Percentiles rank a stretch among this genome's conserved stretches.
Evolutionary conservation across 108 stramenopile species (phyloP).

Genomic region (Skeletonema grethae): DNA sequence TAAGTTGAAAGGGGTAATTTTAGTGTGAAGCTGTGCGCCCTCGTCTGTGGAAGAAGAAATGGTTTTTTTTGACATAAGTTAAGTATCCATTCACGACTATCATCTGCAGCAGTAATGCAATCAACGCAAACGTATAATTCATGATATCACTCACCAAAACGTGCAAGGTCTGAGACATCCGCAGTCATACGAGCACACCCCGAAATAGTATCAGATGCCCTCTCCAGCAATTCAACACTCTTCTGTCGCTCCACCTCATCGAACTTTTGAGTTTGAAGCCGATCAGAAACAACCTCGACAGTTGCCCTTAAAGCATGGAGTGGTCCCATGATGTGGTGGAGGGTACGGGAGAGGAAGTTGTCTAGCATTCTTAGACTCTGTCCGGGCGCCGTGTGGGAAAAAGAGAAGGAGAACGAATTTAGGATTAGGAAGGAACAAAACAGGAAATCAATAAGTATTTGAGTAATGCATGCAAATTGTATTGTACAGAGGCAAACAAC

Average conservation of each 20-base stretch:
- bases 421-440: too few species aligned
- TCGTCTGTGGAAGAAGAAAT: constrained; percentile 12
- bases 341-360: constrained; percentile 40
- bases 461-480: too few species aligned
- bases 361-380: constrained; percentile 33
- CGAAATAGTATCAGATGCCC: constrained; percentile 25
- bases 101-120: too few species aligned
- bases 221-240: constrained; percentile 15
- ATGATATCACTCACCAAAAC: constrained; percentile 13
- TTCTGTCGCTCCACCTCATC: constrained; percentile 10
- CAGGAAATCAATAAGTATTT: too few species aligned
- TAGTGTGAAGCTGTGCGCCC: constrained; percentile 24
- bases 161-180: constrained; percentile 36
- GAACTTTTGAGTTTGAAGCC: constrained; percentile 14
- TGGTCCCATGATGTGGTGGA: constrained; percentile 56
- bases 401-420: too few species aligned
- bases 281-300: constrained; percentile 29
- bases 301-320: constrained; percentile 33
- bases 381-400: too few species aligned
- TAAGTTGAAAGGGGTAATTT: constrained; percentile 7
- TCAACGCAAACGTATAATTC: background rate
- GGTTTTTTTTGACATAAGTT: background rate
- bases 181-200: constrained; percentile 30
- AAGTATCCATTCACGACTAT: background rate
- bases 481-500: too few species aligned